These are phyloP conservation scores for Imleria badia DNA, from an alignment of 768 basidiomycete species.

Conservation along the genomic window DNA sequence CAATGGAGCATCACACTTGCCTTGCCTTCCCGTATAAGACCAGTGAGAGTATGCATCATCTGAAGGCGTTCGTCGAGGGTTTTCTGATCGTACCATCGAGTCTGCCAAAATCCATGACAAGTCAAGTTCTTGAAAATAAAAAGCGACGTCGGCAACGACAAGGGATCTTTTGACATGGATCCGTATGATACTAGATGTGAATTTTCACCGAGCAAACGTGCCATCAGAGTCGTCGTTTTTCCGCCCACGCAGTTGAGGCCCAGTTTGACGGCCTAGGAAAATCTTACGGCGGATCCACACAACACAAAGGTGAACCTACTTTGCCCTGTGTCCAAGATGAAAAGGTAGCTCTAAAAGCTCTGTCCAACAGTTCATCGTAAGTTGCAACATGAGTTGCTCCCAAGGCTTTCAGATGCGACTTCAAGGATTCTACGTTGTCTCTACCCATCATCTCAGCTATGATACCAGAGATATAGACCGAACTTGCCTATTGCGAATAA, in stretches of 20 bases:
- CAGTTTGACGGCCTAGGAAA: conserved; percentile 40
- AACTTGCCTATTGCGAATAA: conserved; percentile 67
- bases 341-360: conserved; percentile 49
- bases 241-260: conserved; percentile 66
- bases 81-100: conserved; percentile 60
- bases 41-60: conserved; percentile 51
- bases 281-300: conserved; percentile 8
- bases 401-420: conserved; percentile 49
- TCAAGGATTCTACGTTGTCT: conserved; percentile 51
- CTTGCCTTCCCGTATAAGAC: conserved; percentile 55
- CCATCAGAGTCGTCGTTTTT: conserved; percentile 65
- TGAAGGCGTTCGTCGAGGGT: conserved; percentile 46
- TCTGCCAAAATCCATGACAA: conserved; percentile 78
- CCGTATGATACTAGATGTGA: conserved; percentile 85
- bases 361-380: conserved; percentile 70
- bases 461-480: not conserved
- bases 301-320: conserved; percentile 34
- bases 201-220: conserved; percentile 60
- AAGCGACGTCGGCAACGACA: conserved; percentile 71
- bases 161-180: conserved; percentile 84
- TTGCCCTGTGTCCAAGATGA: conserved; percentile 65
- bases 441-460: conserved; percentile 32
- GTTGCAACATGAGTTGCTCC: conserved; percentile 79
- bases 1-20: conserved; percentile 30
- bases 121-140: conserved; percentile 87